Conservation (phyloP, 1,284 basidiomycete genomes). For the Coniferiporia weirii region DNA sequence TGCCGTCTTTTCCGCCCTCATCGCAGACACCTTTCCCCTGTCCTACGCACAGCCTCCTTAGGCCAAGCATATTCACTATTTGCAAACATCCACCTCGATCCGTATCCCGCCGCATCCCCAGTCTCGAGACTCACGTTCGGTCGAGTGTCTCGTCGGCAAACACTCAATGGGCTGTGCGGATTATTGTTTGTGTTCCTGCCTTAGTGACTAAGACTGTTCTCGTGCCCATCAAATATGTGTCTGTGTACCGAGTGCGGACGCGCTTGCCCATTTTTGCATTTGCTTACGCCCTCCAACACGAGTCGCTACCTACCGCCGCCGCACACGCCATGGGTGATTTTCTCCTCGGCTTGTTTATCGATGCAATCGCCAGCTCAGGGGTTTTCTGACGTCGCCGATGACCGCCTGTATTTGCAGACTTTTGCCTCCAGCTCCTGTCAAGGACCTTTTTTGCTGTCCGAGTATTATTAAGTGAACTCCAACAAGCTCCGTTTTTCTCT, state of each 20-base stretch:
- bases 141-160: not conserved
- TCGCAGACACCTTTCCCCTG: not conserved
- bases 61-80: not conserved
- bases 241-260: not conserved
- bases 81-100: not conserved
- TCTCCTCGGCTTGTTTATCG: not conserved
- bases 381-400: not conserved
- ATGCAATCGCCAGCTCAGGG: not conserved
- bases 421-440: not conserved
- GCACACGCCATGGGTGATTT: not conserved
- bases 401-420: not conserved
- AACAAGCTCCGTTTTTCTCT: not conserved
- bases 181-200: not conserved
- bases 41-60: not conserved
- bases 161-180: not conserved
- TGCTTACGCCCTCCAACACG: not conserved
- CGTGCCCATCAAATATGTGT: not conserved
- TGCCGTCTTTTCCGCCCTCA: not conserved
- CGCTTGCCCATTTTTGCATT: not conserved
- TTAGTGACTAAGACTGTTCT: not conserved
- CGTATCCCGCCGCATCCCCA: not conserved
- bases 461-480: too few relatives aligned
- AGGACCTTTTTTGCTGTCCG: too few relatives aligned
- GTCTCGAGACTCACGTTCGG: not conserved
- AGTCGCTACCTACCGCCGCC: not conserved